These are phyloP conservation scores for Raddia distichophylla DNA, from an alignment of 176 grass and related monocot genomes.

Conservation along the genomic window DNA sequence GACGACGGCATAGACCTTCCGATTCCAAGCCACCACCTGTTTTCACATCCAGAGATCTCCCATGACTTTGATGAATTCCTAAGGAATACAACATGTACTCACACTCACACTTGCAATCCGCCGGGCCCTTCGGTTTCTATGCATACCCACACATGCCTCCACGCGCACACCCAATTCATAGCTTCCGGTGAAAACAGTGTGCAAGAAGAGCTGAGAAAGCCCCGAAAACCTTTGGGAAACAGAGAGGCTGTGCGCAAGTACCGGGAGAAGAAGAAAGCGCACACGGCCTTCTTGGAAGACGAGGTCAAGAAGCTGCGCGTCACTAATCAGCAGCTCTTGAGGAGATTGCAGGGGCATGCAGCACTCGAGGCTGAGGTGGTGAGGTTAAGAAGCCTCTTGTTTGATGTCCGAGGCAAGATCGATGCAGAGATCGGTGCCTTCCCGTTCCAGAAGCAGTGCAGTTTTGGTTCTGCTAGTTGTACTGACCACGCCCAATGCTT, in stretches of 20 bases:
- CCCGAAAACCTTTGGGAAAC: conserved; percentile 61
- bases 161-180: conserved; percentile 66
- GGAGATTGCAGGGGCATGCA: conserved; percentile 62
- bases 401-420: conserved; percentile 71
- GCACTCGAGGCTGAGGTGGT: conserved; percentile 71
- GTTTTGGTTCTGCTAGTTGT: conserved; percentile 37
- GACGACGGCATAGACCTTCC: conserved; percentile 64
- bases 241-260: conserved; percentile 92
- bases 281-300: conserved; percentile 74
- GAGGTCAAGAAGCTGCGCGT: conserved; percentile 68
- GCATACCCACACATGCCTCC: conserved; percentile 78
- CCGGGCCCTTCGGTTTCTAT: conserved; percentile 44
- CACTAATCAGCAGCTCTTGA: conserved; percentile 79
- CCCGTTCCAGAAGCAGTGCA: conserved; percentile 51
- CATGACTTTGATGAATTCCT: conserved; percentile 70
- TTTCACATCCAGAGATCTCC: conserved; percentile 53
- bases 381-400: conserved; percentile 63
- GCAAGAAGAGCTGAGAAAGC: conserved; percentile 51
- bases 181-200: conserved; percentile 35
- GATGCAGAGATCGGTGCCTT: conserved; percentile 58
- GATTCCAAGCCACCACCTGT: conserved; percentile 68
- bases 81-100: conserved; percentile 62
- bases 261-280: conserved; percentile 95
- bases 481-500: conserved; percentile 19
- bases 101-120: conserved; percentile 72